Base-by-base conservation (phyloP, 495 filamentous ascomycete genomes). In the Aspergillus sclerotiicarbonarius region DNA sequence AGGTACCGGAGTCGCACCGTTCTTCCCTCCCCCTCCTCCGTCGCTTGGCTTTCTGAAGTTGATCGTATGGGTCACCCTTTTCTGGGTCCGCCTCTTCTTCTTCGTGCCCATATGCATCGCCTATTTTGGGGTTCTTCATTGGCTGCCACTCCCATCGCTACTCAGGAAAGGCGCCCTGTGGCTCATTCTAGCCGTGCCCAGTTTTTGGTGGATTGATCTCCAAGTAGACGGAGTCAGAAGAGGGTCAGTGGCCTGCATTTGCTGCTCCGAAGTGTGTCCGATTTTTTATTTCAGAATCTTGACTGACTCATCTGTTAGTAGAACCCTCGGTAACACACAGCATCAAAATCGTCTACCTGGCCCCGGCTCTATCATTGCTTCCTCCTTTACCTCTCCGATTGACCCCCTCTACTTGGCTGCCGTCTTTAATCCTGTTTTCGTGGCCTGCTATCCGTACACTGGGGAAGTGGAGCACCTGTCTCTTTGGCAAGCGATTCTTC, bases 1-100 rank as follows among this genome's bases (percentile, higher is more conserved):
- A 98, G 94, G 92, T 62, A 95, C 94, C 54, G 94, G 92, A 63
- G 94, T 98, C 65, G 91, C 95, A 54, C 94, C 94, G 21, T 99
- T 98, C 79, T 83, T 97, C 54, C 92, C 95, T 4, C 81, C 91
- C 29, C 76, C 85, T 16, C 81, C 84, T 0, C 78, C 84, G 15
- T 71, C 82, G 2, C 80, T 87, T 2, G 73, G 80, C 20, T 64
- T 88, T 16, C 1, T 50, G 18, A 80, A 84, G 56, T 81, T 87
- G 0, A 78, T 87, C 12, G 62, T 87, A 18, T 85, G 87, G 61
- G 62, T 85, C 46, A 82, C 90, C 66, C 76, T 98, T 58, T 92
- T 96, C 70, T 74, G 82, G 68, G 68, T 96, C 71, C 90, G 93
- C 32, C 80, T 96, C 7, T 89, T 90, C 15, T 65, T 95, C 35